Conservation (phyloP, 2,329 filamentous ascomycete species). For the Neofusicoccum parvum region DNA sequence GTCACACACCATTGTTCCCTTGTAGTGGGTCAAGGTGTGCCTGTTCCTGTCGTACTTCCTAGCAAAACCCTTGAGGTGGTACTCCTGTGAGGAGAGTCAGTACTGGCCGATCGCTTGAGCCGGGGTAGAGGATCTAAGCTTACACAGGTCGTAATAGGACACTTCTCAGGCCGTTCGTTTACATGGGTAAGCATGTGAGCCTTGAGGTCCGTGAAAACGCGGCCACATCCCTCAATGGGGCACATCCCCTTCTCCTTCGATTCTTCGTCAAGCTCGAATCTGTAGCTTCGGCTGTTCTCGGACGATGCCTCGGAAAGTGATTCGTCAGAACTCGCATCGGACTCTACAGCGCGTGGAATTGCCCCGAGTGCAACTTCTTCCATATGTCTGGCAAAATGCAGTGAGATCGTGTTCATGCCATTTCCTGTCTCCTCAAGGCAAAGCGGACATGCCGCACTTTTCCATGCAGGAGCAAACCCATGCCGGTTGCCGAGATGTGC, state of each 20-base stretch:
- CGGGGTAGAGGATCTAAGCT: neutral
- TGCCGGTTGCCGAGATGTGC: constrained; percentile 28
- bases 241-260: constrained; percentile 72
- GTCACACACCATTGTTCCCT: constrained; percentile 94
- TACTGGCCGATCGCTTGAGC: too few species aligned
- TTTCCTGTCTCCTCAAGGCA: constrained; percentile 26
- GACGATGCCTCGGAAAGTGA: too few species aligned
- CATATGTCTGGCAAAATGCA: constrained; percentile 30
- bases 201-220: constrained; percentile 86
- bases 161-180: constrained; percentile 88
- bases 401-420: constrained; percentile 24
- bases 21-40: constrained; percentile 93
- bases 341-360: constrained; percentile 25
- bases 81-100: constrained; percentile 55
- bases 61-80: constrained; percentile 88
- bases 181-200: constrained; percentile 95
- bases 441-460: constrained; percentile 25
- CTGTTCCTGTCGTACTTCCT: constrained; percentile 96
- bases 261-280: constrained; percentile 42
- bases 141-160: constrained; percentile 79
- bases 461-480: constrained; percentile 25
- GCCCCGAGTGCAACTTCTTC: constrained; percentile 29
- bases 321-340: constrained; percentile 22
- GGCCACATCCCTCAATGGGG: constrained; percentile 80
- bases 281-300: constrained; percentile 51